Conservation (phyloP, 257 asterid genomes). For the Nemophila menziesii region DNA sequence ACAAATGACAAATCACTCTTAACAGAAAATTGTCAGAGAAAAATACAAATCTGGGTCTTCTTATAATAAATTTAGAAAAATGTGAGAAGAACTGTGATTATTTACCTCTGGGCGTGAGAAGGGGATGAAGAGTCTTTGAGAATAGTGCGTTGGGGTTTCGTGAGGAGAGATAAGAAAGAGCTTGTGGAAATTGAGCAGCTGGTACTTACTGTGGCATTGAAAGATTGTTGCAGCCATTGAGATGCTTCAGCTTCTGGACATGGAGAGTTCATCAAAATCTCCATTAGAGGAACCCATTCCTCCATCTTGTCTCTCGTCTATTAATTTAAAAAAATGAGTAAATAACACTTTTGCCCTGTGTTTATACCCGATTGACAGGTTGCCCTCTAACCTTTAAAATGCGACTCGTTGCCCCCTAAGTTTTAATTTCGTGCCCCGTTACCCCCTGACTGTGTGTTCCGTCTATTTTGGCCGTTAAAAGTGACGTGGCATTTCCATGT, state of each 20-base stretch:
- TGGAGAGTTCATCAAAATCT: conserved; percentile 50
- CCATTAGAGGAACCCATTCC: conserved; percentile 52
- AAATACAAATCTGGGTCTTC: too few species aligned
- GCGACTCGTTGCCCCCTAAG: too few species aligned
- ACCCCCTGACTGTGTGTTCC: too few species aligned
- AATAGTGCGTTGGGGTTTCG: conserved; percentile 16
- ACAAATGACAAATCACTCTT: too few species aligned
- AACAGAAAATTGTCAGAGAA: too few species aligned
- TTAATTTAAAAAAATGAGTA: neutral
- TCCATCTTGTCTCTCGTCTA: conserved; percentile 29
- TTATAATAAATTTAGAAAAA: too few species aligned
- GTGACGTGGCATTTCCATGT: too few species aligned
- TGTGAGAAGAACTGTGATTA: too few species aligned
- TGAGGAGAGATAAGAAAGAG: conserved; percentile 31
- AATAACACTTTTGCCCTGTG: neutral
- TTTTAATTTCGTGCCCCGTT: too few species aligned
- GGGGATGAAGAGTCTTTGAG: conserved; percentile 12
- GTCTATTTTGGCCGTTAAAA: too few species aligned
- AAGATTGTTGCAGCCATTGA: conserved; percentile 43
- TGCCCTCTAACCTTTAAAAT: too few species aligned
- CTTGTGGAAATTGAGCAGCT: conserved; percentile 20
- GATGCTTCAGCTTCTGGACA: conserved; percentile 71
- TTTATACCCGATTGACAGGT: too few species aligned
- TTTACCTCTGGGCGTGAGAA: conserved; percentile 21
- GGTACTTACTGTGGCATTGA: conserved; percentile 19